Conservation (phyloP, 306 rosid genomes). For the Arachis stenosperma region DNA sequence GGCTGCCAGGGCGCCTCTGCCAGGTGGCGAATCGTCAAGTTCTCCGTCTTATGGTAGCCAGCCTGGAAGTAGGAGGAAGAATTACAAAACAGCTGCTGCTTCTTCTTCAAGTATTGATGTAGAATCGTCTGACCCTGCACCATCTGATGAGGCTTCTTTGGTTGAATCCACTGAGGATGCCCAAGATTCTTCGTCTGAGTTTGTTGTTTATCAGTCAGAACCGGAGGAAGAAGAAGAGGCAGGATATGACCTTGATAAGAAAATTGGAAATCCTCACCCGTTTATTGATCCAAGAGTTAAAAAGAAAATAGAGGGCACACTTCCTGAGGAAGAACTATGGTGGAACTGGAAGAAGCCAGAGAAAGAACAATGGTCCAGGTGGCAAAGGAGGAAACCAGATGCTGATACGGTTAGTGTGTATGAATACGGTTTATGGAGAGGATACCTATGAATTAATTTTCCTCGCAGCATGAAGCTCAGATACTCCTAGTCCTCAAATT, state of each 20-base stretch:
- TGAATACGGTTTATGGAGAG: conserved; percentile 1
- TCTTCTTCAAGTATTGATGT: conserved; percentile 43
- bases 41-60: conserved; percentile 86
- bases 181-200: conserved; percentile 63
- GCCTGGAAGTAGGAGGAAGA: conserved; percentile 98
- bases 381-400: conserved; percentile 97
- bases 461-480: conserved; percentile 20
- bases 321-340: conserved; percentile 80
- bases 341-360: conserved; percentile 98
- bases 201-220: conserved; percentile 77
- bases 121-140: conserved; percentile 44
- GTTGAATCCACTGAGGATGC: conserved; percentile 65
- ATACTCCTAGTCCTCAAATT: conserved; percentile 11
- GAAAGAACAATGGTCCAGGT: conserved; percentile 93
- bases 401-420: conserved; percentile 80
- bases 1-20: conserved; percentile 87
- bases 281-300: conserved; percentile 77
- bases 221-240: conserved; percentile 66
- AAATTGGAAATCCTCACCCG: conserved; percentile 81
- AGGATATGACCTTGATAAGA: conserved; percentile 70
- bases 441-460: conserved; percentile 9
- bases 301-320: conserved; percentile 71
- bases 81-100: conserved; percentile 55
- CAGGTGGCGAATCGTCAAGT: conserved; percentile 66
- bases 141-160: conserved; percentile 50